Conservation (phyloP, 2,329 filamentous ascomycete genomes). For the Apiospora phragmitis region DNA sequence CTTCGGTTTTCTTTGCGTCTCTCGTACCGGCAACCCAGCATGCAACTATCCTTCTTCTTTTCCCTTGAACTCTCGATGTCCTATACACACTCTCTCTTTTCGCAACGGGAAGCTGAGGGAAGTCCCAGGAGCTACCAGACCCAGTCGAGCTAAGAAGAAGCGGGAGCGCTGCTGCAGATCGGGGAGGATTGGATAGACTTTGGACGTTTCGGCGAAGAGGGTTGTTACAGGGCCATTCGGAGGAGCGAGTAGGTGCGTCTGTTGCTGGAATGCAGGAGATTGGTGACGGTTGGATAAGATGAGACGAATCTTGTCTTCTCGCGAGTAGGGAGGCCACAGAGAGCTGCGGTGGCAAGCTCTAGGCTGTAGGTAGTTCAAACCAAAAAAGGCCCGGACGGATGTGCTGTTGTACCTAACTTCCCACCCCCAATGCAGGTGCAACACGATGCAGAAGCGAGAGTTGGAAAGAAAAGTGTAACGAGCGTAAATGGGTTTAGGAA, state of each 20-base stretch:
- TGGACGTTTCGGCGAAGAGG: conserved; percentile 9
- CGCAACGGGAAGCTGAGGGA: conserved; percentile 1
- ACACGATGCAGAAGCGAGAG: conserved; percentile 12
- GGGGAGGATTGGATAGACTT: conserved; percentile 1
- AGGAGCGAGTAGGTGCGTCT: conserved; percentile 1
- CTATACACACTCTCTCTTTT: background rate
- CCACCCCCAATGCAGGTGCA: conserved; percentile 9
- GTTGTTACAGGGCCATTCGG: conserved; percentile 12
- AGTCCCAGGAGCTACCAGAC: background rate
- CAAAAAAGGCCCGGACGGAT: conserved; percentile 11
- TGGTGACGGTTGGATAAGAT: conserved; percentile 9
- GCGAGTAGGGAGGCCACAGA: conserved; percentile 9
- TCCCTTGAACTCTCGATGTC: conserved; percentile 1
- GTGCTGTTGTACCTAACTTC: conserved; percentile 10
- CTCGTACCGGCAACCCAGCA: background rate
- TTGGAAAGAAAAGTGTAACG: conserved; percentile 12
- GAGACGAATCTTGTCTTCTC: conserved; percentile 8
- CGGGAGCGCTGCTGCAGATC: conserved; percentile 9
- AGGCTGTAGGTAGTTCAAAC: conserved; percentile 7
- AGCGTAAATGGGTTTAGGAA: conserved; percentile 10
- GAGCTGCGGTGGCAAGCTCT: background rate
- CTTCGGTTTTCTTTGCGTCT: conserved; percentile 5
- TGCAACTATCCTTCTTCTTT: conserved; percentile 10
- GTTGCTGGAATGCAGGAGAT: conserved; percentile 12
- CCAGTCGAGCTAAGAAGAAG: conserved; percentile 10